These are phyloP conservation scores for Russula virescens DNA, from an alignment of 768 basidiomycete genomes.

Conservation along the genomic window DNA sequence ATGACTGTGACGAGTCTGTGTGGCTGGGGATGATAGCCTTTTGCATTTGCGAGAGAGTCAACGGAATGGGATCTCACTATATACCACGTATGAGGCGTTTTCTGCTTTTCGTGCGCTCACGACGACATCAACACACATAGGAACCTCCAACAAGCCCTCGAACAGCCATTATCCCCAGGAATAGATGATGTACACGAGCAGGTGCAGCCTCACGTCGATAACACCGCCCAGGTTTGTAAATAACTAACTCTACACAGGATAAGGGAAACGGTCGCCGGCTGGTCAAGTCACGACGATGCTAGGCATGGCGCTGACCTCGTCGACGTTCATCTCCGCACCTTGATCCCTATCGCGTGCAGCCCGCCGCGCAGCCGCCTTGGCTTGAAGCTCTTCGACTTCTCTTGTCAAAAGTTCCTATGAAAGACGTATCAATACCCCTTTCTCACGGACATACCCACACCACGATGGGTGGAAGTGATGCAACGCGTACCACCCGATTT, in stretches of 20 bases:
- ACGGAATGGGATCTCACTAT: too few species aligned
- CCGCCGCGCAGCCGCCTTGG: conserved; percentile 42
- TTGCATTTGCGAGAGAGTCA: too few species aligned
- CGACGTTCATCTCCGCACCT: conserved; percentile 11
- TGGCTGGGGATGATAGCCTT: too few species aligned
- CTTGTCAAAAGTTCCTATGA: conserved; percentile 49
- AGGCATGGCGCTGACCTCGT: background rate
- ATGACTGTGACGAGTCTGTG: too few species aligned
- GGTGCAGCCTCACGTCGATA: background rate
- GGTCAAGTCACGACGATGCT: conserved; percentile 10
- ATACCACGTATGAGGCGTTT: too few species aligned
- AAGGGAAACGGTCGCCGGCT: background rate
- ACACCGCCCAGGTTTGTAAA: background rate
- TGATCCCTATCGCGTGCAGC: conserved; percentile 12
- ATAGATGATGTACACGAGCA: conserved; percentile 1
- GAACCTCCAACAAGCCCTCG: background rate
- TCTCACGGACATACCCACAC: background rate
- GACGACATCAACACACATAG: too few species aligned
- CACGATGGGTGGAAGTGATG: background rate
- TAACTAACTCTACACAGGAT: background rate
- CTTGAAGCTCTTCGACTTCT: conserved; percentile 53
- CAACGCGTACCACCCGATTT: conserved; percentile 39
- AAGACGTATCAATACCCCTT: background rate
- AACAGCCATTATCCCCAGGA: background rate
- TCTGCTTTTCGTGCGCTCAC: too few species aligned